Percentiles rank a stretch among this genome's conserved stretches.
Evolutionary conservation across 179 eudicot genomes (phyloP).

Genomic region (Nepenthes alata): DNA sequence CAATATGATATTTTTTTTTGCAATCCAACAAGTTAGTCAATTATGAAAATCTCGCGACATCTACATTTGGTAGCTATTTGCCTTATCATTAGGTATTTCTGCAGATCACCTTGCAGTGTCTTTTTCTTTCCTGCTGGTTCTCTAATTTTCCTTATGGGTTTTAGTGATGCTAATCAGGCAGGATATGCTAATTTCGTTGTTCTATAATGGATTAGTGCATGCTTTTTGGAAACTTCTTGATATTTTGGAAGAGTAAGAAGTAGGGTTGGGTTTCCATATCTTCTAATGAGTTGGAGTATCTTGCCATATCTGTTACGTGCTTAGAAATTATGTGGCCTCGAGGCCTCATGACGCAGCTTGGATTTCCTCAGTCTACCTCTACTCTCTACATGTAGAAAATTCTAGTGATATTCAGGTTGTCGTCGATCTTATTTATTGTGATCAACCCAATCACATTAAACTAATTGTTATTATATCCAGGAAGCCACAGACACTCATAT

Average conservation of each 20-base stretch:
- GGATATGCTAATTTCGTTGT: not conserved
- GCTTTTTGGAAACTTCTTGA: not conserved
- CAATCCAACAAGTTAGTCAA: not conserved
- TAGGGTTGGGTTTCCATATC: not conserved
- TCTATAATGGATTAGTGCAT: not conserved
- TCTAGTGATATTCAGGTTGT: not conserved
- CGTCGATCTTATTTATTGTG: too few species aligned
- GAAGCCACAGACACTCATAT: not conserved
- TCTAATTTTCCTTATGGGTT: not conserved
- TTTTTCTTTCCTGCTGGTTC: not conserved
- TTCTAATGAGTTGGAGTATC: not conserved
- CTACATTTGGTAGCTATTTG: not conserved
- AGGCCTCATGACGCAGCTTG: not conserved
- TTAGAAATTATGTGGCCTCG: not conserved
- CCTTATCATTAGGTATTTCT: not conserved
- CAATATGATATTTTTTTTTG: not conserved
- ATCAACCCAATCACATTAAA: not conserved
- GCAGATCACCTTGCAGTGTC: not conserved
- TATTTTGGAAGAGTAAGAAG: not conserved
- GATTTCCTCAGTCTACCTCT: not conserved
- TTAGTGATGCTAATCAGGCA: too few species aligned
- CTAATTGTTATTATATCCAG: not conserved
- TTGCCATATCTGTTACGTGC: not conserved
- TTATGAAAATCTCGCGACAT: not conserved
- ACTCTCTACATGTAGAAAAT: not conserved